Conservation (phyloP, 2,329 filamentous ascomycete genomes). For the Colletotrichum sp. region DNA sequence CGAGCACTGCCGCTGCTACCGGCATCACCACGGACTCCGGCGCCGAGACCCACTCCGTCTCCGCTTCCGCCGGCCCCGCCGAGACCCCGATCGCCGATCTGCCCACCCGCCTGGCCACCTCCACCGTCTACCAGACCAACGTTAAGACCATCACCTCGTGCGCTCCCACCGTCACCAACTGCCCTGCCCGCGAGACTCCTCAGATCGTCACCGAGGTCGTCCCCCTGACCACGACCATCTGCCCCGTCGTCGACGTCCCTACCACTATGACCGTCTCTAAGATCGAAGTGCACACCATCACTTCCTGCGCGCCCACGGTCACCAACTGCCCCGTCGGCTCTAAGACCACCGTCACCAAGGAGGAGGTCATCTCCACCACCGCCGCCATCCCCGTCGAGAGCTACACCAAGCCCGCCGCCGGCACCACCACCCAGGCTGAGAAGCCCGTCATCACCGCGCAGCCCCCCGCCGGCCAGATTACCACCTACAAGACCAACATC, state of each 20-base stretch:
- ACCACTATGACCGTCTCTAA: constrained; percentile 21
- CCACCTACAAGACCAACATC: constrained; percentile 45
- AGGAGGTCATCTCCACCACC: constrained; percentile 5
- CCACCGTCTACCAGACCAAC: constrained; percentile 18
- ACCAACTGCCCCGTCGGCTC: constrained; percentile 26
- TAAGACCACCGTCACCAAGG: constrained; percentile 11
- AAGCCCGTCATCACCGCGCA: constrained; percentile 1
- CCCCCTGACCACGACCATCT: constrained; percentile 50
- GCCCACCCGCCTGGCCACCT: constrained; percentile 17
- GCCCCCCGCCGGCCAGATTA: constrained; percentile 18
- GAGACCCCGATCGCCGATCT: not conserved
- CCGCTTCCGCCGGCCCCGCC: not conserved
- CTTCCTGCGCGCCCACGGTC: constrained; percentile 28
- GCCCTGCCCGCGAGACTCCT: constrained; percentile 5
- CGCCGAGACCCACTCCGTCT: not conserved
- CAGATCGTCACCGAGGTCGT: constrained; percentile 34
- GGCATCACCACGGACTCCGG: not conserved
- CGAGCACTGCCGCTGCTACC: not conserved
- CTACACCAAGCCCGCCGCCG: constrained; percentile 5
- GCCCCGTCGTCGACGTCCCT: constrained; percentile 33
- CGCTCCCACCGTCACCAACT: constrained; percentile 5
- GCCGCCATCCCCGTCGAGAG: constrained; percentile 13
- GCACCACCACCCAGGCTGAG: not conserved
- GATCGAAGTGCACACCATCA: constrained; percentile 31
- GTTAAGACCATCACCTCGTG: constrained; percentile 23